Evolutionary conservation across 2,329 filamentous ascomycete genomes (phyloP).

Genomic region (Scedosporium dehoogii): DNA sequence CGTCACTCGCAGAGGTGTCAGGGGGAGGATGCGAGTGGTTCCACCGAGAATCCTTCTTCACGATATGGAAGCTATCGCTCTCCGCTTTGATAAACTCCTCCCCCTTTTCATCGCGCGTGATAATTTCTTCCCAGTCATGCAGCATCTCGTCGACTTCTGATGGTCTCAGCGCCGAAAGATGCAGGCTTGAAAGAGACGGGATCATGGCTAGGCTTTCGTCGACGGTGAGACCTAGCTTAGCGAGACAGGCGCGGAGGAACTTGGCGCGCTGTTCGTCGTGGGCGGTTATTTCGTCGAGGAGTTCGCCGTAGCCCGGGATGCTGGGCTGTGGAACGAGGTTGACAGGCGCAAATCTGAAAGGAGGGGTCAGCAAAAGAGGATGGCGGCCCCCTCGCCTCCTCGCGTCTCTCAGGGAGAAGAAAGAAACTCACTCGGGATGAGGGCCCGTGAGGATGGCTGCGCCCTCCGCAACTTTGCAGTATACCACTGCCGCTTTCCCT

Average conservation of each 20-base stretch:
- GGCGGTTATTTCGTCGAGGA: conserved; percentile 57
- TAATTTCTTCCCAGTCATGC: conserved; percentile 54
- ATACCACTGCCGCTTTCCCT: conserved; percentile 69
- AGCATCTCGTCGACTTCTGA: conserved; percentile 59
- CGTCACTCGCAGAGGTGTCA: conserved; percentile 17
- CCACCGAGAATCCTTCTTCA: conserved; percentile 55
- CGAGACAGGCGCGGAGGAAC: conserved; percentile 72
- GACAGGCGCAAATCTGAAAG: conserved; percentile 62
- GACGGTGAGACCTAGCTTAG: conserved; percentile 73
- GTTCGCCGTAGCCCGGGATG: conserved; percentile 57
- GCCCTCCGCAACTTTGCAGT: conserved; percentile 74
- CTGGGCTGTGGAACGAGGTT: conserved; percentile 63
- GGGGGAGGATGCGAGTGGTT: conserved; percentile 27
- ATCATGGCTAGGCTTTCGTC: conserved; percentile 58
- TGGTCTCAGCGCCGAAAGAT: conserved; percentile 63
- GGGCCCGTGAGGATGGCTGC: conserved; percentile 72
- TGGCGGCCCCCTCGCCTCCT: not conserved
- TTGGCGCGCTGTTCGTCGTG: conserved; percentile 60
- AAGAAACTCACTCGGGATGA: conserved; percentile 66
- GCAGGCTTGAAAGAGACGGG: conserved; percentile 71
- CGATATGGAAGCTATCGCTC: conserved; percentile 72
- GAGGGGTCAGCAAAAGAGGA: conserved; percentile 9
- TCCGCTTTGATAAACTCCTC: conserved; percentile 69
- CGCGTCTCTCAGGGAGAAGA: not conserved
- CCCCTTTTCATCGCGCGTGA: conserved; percentile 49